These are phyloP conservation scores for Pelargonium nanum DNA, from an alignment of 345 rosid genomes.

Conservation along the genomic window DNA sequence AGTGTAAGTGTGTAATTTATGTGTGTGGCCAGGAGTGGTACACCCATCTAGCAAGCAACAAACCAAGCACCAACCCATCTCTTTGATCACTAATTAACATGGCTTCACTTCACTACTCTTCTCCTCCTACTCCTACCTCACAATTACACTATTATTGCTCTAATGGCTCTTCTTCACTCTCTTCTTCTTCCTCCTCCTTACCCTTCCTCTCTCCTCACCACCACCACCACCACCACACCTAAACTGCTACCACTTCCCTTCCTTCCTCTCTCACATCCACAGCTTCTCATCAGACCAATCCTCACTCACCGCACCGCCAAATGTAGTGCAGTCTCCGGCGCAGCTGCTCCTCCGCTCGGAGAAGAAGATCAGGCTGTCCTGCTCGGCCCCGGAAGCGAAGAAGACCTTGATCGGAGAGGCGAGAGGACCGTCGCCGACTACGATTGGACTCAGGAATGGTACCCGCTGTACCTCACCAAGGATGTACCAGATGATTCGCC, in stretches of 20 bases:
- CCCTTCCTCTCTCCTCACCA: not conserved
- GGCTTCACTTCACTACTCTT: not conserved
- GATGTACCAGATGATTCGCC: conserved; percentile 89
- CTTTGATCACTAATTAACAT: not conserved
- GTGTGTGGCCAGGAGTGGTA: conserved; percentile 23
- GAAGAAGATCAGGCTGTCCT: conserved; percentile 19
- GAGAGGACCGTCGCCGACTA: conserved; percentile 44
- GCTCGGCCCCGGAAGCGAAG: conserved; percentile 22
- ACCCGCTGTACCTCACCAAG: conserved; percentile 68
- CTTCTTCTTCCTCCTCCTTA: conserved; percentile 4
- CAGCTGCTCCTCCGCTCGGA: not conserved
- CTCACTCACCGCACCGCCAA: not conserved
- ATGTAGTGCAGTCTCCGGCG: not conserved
- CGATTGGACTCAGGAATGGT: conserved; percentile 93
- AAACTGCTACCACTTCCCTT: not conserved
- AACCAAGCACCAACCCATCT: not conserved
- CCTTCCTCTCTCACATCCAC: not conserved
- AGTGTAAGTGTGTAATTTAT: no score
- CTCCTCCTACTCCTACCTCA: not conserved
- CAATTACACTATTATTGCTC: not conserved
- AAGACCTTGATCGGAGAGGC: conserved; percentile 30
- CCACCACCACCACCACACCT: conserved; percentile 9
- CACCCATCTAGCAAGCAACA: conserved; percentile 20
- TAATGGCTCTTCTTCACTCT: not conserved
- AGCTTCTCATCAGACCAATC: not conserved